phyloP scores from a whole-genome alignment of 495 filamentous ascomycete species.

The Neurospora sp. region DNA sequence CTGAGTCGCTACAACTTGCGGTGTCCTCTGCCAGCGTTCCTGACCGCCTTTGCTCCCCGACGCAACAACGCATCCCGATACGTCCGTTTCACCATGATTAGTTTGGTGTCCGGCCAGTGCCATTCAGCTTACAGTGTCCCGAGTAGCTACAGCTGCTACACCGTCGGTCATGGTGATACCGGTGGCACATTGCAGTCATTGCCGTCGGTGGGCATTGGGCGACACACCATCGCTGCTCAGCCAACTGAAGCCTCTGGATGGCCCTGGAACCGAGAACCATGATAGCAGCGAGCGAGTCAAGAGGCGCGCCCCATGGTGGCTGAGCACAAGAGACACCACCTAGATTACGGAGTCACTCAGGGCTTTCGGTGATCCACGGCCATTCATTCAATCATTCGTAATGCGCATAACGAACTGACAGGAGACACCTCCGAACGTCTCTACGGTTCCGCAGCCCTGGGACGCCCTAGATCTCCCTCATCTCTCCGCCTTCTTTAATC shows the following conservation, averaged over 20 bases:
- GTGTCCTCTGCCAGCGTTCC: slow-evolving; percentile 6
- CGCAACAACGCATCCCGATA: slow-evolving; percentile 2
- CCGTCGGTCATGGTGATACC: slow-evolving; percentile 1
- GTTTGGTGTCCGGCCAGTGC: background rate
- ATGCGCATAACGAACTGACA: background rate
- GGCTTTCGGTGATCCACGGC: background rate
- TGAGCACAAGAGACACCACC: background rate
- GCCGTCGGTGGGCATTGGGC: background rate
- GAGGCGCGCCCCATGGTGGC: background rate
- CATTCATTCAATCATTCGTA: background rate
- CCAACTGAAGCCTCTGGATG: background rate
- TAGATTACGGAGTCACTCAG: background rate
- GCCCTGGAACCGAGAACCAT: background rate
- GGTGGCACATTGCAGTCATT: background rate
- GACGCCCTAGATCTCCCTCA: background rate
- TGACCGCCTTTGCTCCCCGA: slow-evolving; percentile 2
- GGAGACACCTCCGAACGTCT: background rate
- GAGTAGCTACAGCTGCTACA: background rate
- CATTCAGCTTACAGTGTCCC: background rate
- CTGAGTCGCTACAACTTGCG: slow-evolving; percentile 13
- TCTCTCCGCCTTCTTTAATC: background rate
- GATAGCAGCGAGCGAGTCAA: background rate
- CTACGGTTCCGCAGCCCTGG: background rate
- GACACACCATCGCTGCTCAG: background rate
- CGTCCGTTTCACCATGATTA: slow-evolving; percentile 1